Evolutionary conservation across 1,139 yeast species (phyloP), one percentile per base, ranked within the genome.

Genomic region (Suhomyces yuchorum): DNA sequence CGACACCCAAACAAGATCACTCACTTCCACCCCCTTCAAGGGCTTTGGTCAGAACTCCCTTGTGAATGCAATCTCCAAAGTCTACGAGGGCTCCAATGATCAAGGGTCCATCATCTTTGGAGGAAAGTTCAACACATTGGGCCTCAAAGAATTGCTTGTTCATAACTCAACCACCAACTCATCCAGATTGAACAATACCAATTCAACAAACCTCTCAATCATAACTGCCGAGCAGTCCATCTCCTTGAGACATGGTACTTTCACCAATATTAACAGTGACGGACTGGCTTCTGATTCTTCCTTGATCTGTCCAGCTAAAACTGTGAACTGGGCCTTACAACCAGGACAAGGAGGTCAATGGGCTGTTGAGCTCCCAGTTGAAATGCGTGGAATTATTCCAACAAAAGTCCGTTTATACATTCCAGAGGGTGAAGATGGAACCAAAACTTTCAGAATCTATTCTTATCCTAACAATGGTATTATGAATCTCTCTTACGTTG

Each of bases 401-500:
- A 82, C 95, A 0, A 86, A 87, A 56, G 75, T 90, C 14, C 74
- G 97, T 51, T 62, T 93, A 7, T 87, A 82, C 62, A 82, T 89
- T 53, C 82, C 90, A 0, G 65, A 66, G 6, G 66, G 70, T 11
- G 71, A 74, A 7, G 73, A 73, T 34, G 85, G 87, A 8, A 81
- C 88, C 4, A 76, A 84, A 49, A 56, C 77, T 7, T 92, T 91
- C 65, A 77, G 97, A 59, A 73, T 93, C 18, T 71, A 87, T 44
- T 83, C 97, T 0, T 73, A 79, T 48, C 98, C 98, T 1, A 79
- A 90, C 39, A 80, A 85, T 56, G 92, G 98, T 56, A 92, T 92
- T 53, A 87, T 93, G 96, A 93, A 93, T 62, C 68, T 93, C 56
- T 84, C 96, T 0, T 93, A 90, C 60, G 71, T 87, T 32, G 95